These are phyloP conservation scores for Dissophora globulifera DNA, from an alignment of 192 early-diverging fungal genomes.

Conservation along the genomic window DNA sequence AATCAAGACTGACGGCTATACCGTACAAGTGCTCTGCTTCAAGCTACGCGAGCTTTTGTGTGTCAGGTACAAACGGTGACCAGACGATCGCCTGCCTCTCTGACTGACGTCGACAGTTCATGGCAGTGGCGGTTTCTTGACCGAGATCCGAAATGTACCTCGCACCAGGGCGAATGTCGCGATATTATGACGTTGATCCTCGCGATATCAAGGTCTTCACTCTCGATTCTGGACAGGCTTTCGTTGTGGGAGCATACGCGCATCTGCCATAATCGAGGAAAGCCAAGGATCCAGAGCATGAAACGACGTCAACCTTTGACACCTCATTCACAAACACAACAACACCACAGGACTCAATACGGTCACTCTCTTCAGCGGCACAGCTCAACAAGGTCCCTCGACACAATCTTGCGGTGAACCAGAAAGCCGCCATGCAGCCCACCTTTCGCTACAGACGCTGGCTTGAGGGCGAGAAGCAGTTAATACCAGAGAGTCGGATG, in stretches of 20 bases:
- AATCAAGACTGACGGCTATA: too few species aligned
- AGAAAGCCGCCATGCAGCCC: conserved; percentile 10
- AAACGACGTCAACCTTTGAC: neutral
- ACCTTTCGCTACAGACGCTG: neutral
- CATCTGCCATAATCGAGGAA: conserved; percentile 5
- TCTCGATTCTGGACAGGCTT: conserved; percentile 19
- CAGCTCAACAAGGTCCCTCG: neutral
- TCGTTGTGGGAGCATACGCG: conserved; percentile 12
- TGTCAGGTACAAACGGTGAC: neutral
- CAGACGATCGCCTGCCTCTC: conserved; percentile 1
- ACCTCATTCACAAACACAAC: neutral
- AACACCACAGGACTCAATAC: neutral
- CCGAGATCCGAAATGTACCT: conserved; percentile 8
- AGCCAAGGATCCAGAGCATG: neutral
- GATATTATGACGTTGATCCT: conserved; percentile 3
- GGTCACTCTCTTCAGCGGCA: neutral
- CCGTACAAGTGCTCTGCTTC: too few species aligned
- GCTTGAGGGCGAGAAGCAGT: conserved; percentile 12
- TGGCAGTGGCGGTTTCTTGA: conserved; percentile 3
- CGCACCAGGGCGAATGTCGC: conserved; percentile 5
- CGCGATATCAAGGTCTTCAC: conserved; percentile 8
- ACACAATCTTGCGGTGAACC: conserved; percentile 7
- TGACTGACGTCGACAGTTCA: conserved; percentile 4
- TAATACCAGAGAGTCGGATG: neutral
- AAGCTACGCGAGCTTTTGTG: too few species aligned